Evolutionary conservation across 768 basidiomycete genomes (phyloP).

Genomic region (Daedaleopsis nitida): DNA sequence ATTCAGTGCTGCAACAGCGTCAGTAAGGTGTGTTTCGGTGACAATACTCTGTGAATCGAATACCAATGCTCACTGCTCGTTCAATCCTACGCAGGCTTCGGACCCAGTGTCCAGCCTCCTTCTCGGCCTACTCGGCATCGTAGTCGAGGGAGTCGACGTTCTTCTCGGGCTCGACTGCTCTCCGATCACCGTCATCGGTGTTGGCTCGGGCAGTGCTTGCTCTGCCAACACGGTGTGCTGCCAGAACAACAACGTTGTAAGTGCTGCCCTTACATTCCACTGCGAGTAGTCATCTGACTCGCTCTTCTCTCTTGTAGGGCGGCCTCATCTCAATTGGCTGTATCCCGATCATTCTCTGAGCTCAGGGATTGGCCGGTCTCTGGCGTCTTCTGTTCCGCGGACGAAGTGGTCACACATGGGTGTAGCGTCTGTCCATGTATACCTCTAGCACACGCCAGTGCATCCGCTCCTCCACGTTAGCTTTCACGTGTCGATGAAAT

Average conservation of each 20-base stretch:
- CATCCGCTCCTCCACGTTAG: too few relatives aligned
- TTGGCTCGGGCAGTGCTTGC: constrained; percentile 7
- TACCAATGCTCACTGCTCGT: neutral
- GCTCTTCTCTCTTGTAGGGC: constrained; percentile 1
- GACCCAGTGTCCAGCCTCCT: constrained; percentile 4
- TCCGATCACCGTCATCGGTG: constrained; percentile 17
- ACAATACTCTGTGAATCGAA: neutral
- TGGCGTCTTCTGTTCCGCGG: neutral
- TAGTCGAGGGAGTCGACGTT: constrained; percentile 13
- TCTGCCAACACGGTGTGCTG: constrained; percentile 13
- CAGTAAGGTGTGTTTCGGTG: neutral
- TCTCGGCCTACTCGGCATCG: constrained; percentile 17
- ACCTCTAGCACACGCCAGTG: neutral
- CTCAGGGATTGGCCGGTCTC: neutral
- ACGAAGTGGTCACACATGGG: neutral
- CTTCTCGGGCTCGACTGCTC: constrained; percentile 22
- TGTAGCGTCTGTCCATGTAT: neutral
- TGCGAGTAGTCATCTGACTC: neutral
- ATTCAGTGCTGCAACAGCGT: constrained; percentile 19
- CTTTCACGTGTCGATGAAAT: neutral
- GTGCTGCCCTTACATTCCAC: neutral
- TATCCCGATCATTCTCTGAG: constrained; percentile 15
- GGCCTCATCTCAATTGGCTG: constrained; percentile 23
- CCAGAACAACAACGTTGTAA: constrained; percentile 20
- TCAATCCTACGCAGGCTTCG: neutral